These are phyloP conservation scores for Theileria luwenshuni DNA, from an alignment of 169 alveolate genomes.

Conservation along the genomic window DNA sequence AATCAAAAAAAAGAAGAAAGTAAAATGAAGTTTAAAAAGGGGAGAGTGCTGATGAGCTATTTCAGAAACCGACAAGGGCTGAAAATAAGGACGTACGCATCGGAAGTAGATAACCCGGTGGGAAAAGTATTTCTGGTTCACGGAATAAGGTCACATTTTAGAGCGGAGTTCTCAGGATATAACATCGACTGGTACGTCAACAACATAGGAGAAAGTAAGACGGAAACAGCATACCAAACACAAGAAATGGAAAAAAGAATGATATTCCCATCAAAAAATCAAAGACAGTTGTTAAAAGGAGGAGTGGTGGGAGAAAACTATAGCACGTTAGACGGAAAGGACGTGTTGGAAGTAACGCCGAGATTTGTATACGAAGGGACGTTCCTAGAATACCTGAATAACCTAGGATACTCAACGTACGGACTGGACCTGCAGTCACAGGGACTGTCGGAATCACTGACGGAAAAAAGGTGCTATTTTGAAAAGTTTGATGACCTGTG, in stretches of 20 bases:
- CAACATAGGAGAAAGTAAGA: constrained; percentile 38
- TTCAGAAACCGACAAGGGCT: constrained; percentile 68
- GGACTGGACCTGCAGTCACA: constrained; percentile 74
- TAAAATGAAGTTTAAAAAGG: no score
- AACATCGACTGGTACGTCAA: constrained; percentile 60
- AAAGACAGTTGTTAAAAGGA: neutral
- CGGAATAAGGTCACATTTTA: constrained; percentile 67
- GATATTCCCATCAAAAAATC: constrained; percentile 8
- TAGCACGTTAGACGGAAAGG: constrained; percentile 36
- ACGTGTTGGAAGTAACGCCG: constrained; percentile 53
- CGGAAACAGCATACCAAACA: constrained; percentile 28
- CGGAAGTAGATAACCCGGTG: constrained; percentile 59
- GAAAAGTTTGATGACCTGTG: constrained; percentile 63
- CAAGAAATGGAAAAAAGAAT: constrained; percentile 17
- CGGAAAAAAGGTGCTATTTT: constrained; percentile 44
- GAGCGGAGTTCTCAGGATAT: constrained; percentile 72
- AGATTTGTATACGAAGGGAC: constrained; percentile 65
- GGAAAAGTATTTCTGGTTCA: constrained; percentile 68
- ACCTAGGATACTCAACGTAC: constrained; percentile 64
- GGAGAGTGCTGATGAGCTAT: constrained; percentile 55
- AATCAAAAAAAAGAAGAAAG: no score
- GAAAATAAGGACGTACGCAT: constrained; percentile 65
- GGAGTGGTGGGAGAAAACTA: neutral
- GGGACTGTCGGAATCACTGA: constrained; percentile 72
- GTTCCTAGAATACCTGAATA: constrained; percentile 66